These are phyloP conservation scores for Fusarium bulbicola DNA, from an alignment of 2,329 filamentous ascomycete species.

Conservation along the genomic window DNA sequence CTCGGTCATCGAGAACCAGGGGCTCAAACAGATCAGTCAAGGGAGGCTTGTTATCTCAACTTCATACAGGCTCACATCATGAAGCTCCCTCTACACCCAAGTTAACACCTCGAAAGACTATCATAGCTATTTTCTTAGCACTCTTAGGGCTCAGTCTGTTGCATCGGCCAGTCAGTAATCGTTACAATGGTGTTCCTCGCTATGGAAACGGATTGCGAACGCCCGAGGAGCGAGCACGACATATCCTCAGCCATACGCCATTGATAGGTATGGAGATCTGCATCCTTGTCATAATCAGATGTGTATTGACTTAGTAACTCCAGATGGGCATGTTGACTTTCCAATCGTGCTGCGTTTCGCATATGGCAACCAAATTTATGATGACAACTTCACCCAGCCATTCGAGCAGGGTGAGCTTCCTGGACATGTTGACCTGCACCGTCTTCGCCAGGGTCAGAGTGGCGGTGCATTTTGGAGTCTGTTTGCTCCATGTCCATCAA, in stretches of 20 bases:
- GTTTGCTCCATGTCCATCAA: constrained; percentile 77
- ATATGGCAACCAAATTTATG: constrained; percentile 83
- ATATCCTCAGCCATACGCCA: constrained; percentile 57
- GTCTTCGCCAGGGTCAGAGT: constrained; percentile 74
- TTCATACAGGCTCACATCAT: constrained; percentile 30
- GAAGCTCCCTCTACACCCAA: constrained; percentile 35
- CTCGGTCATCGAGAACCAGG: constrained; percentile 23
- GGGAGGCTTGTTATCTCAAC: constrained; percentile 32
- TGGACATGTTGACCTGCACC: constrained; percentile 81
- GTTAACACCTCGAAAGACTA: constrained; percentile 37
- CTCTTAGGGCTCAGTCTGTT: constrained; percentile 42
- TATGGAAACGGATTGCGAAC: constrained; percentile 44
- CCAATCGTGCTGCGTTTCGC: constrained; percentile 73
- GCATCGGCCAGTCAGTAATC: constrained; percentile 37
- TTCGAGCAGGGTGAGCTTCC: constrained; percentile 76
- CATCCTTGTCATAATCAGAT: background rate
- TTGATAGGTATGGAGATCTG: constrained; percentile 56
- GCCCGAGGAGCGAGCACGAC: constrained; percentile 56
- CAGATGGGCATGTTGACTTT: constrained; percentile 92
- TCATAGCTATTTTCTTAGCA: constrained; percentile 38
- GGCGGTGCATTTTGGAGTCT: constrained; percentile 96
- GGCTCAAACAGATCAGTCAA: constrained; percentile 24
- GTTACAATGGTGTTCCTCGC: constrained; percentile 38
- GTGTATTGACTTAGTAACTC: background rate
- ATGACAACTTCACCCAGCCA: constrained; percentile 73